These are phyloP conservation scores for Aureobasidium lini DNA, from an alignment of 2,329 filamentous ascomycete species.

Conservation along the genomic window DNA sequence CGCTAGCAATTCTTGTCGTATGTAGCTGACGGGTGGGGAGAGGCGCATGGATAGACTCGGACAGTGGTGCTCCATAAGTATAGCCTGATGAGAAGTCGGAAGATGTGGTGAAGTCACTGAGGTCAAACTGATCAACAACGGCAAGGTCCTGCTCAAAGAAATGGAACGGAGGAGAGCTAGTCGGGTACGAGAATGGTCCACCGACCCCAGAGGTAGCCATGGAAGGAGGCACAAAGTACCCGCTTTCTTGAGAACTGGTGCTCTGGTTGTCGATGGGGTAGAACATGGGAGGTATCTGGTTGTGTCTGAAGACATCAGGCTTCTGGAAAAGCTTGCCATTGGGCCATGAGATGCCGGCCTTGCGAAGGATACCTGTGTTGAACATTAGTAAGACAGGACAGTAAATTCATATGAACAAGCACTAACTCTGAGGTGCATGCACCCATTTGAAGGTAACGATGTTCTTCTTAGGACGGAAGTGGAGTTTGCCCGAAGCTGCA, in stretches of 20 bases:
- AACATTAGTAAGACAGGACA: background rate
- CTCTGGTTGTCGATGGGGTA: conserved; percentile 19
- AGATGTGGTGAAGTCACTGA: conserved; percentile 18
- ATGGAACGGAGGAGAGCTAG: background rate
- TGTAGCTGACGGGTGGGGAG: background rate
- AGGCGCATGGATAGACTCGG: background rate
- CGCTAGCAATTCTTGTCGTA: conserved; percentile 20
- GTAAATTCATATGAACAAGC: background rate
- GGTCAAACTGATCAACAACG: conserved; percentile 9
- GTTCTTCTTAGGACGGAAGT: conserved; percentile 62
- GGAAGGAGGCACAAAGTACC: background rate
- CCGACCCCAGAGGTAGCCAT: background rate
- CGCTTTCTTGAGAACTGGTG: background rate
- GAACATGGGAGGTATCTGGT: conserved; percentile 1
- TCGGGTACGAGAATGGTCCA: background rate
- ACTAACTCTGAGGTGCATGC: conserved; percentile 68
- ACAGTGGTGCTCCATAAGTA: background rate
- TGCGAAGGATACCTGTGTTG: conserved; percentile 60
- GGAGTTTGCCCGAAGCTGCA: conserved; percentile 16
- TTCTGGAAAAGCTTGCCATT: conserved; percentile 54
- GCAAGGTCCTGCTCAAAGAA: background rate
- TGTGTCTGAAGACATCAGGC: conserved; percentile 37
- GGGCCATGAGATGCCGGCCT: conserved; percentile 71
- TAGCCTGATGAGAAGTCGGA: conserved; percentile 13
- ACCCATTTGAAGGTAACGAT: conserved; percentile 75